Base-by-base conservation (phyloP, 257 asterid genomes). In the Solanum virginianum region DNA sequence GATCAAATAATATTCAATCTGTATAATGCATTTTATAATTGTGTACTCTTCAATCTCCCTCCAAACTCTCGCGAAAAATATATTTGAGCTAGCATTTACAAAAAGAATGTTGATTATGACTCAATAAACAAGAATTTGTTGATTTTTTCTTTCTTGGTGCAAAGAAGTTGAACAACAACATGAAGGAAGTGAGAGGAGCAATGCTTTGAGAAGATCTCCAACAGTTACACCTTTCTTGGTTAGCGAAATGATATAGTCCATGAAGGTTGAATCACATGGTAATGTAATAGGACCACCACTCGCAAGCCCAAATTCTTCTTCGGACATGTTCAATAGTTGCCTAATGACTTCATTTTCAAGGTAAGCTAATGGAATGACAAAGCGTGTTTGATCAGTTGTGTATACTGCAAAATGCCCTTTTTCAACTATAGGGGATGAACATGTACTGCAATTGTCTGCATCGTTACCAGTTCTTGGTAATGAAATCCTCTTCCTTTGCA, bases 261-360 rank as follows among this genome's bases (percentile, higher is more conserved):
- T 7, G 45, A 75, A 49, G 0, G 0, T 0, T 0, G 81, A 22
- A 75, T 75, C 24, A 49, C 81, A 75, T 4, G 81, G 15, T 75
- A 49, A 24, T 3, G 60, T 49, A 5, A 75, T 49, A 49, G 81
- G 81, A 0, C 60, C 81, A 75, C 15, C 81, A 75, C 81, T 75
- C 14, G 81, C n/a, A 49, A 47, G 43, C 2, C 81, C 45, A 75
- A 75, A 75, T 47, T 87, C 91, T 39, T 88, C 91, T 82, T 87
- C 88, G 0, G 89, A 80, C 83, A 86, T 91, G 47, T 80, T 80
- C 0, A 88, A 62, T 6, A 89, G 83, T 20, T 89, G 87, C 77
- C 80, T 74, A 49, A 88, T 82, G 20, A 68, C 45, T 11, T 1
- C 57, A 0, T 84, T 80, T 85, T 82, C 81, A 14, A 91, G 90